phyloP scores from a whole-genome alignment of 129 eudicot species.

The Scalesia atractyloides region DNA sequence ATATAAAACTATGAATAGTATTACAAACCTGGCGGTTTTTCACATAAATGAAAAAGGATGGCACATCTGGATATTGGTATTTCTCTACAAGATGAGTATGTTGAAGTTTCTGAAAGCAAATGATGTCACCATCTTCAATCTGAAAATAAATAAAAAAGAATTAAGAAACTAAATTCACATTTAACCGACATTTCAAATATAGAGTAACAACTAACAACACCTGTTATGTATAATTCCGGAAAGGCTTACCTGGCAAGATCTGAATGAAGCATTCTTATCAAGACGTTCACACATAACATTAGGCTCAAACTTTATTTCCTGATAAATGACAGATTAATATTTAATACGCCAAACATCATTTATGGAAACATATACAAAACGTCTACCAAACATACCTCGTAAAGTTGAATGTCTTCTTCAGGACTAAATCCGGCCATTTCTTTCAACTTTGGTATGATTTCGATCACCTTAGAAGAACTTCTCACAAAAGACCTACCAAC shows the following conservation, averaged over 20 bases:
- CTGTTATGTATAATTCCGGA: not conserved
- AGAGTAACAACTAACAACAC: not conserved
- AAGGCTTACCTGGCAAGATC: constrained; percentile 69
- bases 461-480: constrained; percentile 53
- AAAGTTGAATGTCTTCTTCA: constrained; percentile 77
- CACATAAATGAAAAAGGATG: constrained; percentile 85
- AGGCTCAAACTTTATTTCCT: constrained; percentile 97
- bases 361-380: not conserved
- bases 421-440: constrained; percentile 78
- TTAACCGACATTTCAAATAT: not conserved
- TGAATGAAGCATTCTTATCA: constrained; percentile 61
- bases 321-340: constrained; percentile 2
- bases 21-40: constrained; percentile 69
- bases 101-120: constrained; percentile 80
- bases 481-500: constrained; percentile 81
- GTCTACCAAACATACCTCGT: constrained; percentile 53
- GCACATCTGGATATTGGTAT: constrained; percentile 64
- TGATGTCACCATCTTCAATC: constrained; percentile 96
- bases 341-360: not conserved
- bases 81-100: constrained; percentile 47
- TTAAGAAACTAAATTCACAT: not conserved
- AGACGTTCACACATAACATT: constrained; percentile 91
- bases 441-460: constrained; percentile 57
- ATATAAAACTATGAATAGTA: not conserved
- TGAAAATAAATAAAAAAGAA: constrained; percentile 27